Evolutionary conservation across 257 asterid genomes (phyloP), one percentile per base, ranked within the genome.

Genomic region (Striga asiatica): DNA sequence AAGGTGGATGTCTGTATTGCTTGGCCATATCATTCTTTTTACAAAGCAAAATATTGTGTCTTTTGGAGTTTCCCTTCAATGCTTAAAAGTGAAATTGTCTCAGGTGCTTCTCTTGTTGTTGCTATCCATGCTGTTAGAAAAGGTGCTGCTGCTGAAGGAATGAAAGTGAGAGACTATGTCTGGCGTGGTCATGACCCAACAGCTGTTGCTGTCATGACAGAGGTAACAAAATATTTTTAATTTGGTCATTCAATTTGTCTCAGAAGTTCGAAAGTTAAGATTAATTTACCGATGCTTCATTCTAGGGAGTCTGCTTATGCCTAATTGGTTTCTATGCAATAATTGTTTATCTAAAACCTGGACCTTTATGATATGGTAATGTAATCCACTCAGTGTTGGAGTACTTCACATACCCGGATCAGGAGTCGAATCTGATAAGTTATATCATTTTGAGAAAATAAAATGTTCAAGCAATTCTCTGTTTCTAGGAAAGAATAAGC

Each of bases 181-280:
- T 92, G 94, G 97, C 86, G 98, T 58, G 98, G 97, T 67, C 97
- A 92, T 70, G 97, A 88, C 71, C 98, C 97, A 52, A 92, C 98
- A 14, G 66, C 97, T 57, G 97, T 87, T 67, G 98, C 97, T 46
- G 98, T 92, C 66, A 92, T 92, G 99, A 88, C 99, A 66, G 97
- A 92, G 99, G 99, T 91, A 50, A 69, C 64, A 13, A n/a, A n/a
- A n/a, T n/a, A n/a, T n/a, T n/a, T n/a, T n/a, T n/a, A n/a, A n/a
- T n/a, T n/a, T n/a, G n/a, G n/a, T n/a, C n/a, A n/a, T n/a, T n/a
- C n/a, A n/a, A n/a, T n/a, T n/a, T n/a, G 23, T 64, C 16, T 55
- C 20, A 27, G 58, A 22, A 24, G 42, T 41, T 29, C 21, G 23
- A 38, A 58, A n/a, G n/a, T 23, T 49, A 45, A 46, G n/a, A n/a